Conservation (phyloP, 176 grass and related monocot species). For the Hordeum vulgare region DNA sequence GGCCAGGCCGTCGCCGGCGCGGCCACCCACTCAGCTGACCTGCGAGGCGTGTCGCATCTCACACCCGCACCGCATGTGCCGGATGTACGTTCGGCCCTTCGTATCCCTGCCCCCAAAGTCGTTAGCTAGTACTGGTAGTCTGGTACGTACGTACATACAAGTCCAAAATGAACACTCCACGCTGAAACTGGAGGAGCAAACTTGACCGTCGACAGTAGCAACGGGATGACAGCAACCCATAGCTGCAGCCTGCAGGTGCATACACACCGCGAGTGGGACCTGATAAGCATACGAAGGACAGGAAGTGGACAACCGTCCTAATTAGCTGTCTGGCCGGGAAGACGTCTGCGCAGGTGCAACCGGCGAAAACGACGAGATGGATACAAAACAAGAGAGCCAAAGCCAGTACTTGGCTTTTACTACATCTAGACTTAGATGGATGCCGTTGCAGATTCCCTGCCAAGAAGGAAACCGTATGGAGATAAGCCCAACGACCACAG, state of each 20-base stretch:
- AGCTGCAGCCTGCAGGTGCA: not conserved
- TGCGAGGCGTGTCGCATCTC: not conserved
- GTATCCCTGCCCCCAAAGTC: not conserved
- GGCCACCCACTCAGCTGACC: not conserved
- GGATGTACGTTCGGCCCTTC: not conserved
- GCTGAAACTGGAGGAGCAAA: too few species aligned
- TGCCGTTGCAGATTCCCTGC: constrained; percentile 3
- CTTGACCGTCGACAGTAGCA: not conserved
- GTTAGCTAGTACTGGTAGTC: too few species aligned
- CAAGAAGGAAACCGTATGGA: too few species aligned
- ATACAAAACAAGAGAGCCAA: not conserved
- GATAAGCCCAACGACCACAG: constrained; percentile 8
- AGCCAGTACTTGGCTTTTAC: not conserved
- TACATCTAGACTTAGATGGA: too few species aligned
- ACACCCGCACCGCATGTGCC: not conserved
- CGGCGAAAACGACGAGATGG: constrained; percentile 23
- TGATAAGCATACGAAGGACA: not conserved
- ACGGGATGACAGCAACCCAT: not conserved
- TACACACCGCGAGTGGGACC: not conserved
- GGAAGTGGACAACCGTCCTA: not conserved
- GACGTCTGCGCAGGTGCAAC: constrained; percentile 11
- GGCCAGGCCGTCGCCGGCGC: too few species aligned
- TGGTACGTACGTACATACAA: too few species aligned
- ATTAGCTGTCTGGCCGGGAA: not conserved
- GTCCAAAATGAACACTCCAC: too few species aligned